These are phyloP conservation scores for Alectoria sarmentosa DNA, from an alignment of 495 filamentous ascomycete genomes.

Conservation along the genomic window DNA sequence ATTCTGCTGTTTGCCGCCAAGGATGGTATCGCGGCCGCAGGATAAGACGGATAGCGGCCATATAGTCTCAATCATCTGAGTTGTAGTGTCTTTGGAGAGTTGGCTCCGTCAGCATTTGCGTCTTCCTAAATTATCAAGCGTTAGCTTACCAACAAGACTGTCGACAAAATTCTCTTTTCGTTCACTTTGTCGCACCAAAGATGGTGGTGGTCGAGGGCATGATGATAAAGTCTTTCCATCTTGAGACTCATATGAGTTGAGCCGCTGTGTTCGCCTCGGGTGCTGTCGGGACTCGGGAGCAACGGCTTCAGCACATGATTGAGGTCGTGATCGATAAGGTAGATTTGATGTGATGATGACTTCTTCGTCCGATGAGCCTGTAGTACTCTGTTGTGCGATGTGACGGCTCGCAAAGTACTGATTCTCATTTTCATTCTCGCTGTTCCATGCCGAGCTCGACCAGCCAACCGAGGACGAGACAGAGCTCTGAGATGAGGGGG, in stretches of 20 bases:
- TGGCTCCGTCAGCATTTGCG: slow-evolving; percentile 24
- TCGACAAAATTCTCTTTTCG: slow-evolving; percentile 96
- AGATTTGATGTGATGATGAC: slow-evolving; percentile 4
- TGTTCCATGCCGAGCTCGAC: slow-evolving; percentile 36
- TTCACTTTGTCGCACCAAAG: slow-evolving; percentile 82
- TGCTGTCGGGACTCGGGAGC: slow-evolving; percentile 68
- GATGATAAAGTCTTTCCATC: slow-evolving; percentile 37
- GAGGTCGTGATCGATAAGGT: slow-evolving; percentile 3
- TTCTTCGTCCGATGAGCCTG: slow-evolving; percentile 12
- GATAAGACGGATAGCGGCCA: slow-evolving; percentile 66
- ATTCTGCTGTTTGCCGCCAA: slow-evolving; percentile 44
- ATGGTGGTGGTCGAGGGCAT: slow-evolving; percentile 64
- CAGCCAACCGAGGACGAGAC: slow-evolving; percentile 44
- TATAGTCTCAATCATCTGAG: slow-evolving; percentile 94
- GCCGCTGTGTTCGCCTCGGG: slow-evolving; percentile 63
- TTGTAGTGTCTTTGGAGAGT: slow-evolving; percentile 73
- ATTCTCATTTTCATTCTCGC: slow-evolving; percentile 39
- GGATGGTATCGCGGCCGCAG: slow-evolving; percentile 40
- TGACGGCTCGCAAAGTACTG: slow-evolving; percentile 7
- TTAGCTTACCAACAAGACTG: slow-evolving; percentile 90
- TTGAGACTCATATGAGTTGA: slow-evolving; percentile 34
- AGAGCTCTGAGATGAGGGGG: slow-evolving; percentile 51
- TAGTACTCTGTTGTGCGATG: slow-evolving; percentile 7
- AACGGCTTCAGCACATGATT: slow-evolving; percentile 40
- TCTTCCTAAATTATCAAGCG: slow-evolving; percentile 24